A percentile compares a stretch with the other conserved stretches of the same genome.
These are phyloP conservation scores for Lentinula guzmanii DNA, from an alignment of 768 basidiomycete species.

Conservation along the genomic window DNA sequence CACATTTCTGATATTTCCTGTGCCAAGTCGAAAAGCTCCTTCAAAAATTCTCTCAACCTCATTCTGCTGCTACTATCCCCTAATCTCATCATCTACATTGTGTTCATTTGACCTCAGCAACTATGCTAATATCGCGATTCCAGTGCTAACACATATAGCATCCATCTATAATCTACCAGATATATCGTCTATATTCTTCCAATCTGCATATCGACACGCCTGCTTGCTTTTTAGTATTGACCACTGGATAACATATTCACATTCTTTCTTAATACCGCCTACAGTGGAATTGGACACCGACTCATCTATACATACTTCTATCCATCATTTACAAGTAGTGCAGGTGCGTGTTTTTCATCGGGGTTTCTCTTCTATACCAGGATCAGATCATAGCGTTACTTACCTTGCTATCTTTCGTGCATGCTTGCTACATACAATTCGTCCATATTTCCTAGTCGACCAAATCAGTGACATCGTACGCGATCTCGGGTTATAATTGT, in stretches of 20 bases:
- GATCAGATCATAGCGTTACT: neutral
- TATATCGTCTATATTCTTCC: slow-evolving; percentile 1
- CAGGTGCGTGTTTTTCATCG: slow-evolving; percentile 14
- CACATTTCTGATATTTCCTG: neutral
- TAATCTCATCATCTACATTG: slow-evolving; percentile 15
- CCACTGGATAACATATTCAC: slow-evolving; percentile 4
- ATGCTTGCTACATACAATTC: neutral
- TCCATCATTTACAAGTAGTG: slow-evolving; percentile 9
- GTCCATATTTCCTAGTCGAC: neutral
- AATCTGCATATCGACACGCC: neutral
- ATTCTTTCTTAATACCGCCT: neutral
- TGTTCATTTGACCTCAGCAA: neutral
- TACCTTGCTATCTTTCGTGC: neutral
- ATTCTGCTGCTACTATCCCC: slow-evolving; percentile 10
- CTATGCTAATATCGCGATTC: neutral
- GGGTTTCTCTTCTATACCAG: neutral
- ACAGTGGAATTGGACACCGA: neutral
- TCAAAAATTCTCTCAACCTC: slow-evolving; percentile 37
- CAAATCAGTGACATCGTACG: no score
- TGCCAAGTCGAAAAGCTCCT: slow-evolving; percentile 62
- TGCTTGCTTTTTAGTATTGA: neutral
- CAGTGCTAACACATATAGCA: neutral
- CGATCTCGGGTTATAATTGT: no score
- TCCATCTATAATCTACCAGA: neutral
- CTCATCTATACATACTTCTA: slow-evolving; percentile 2